Evolutionary conservation across 805 yeast species (phyloP).

Genomic region (Metschnikowia cerradonensis): DNA sequence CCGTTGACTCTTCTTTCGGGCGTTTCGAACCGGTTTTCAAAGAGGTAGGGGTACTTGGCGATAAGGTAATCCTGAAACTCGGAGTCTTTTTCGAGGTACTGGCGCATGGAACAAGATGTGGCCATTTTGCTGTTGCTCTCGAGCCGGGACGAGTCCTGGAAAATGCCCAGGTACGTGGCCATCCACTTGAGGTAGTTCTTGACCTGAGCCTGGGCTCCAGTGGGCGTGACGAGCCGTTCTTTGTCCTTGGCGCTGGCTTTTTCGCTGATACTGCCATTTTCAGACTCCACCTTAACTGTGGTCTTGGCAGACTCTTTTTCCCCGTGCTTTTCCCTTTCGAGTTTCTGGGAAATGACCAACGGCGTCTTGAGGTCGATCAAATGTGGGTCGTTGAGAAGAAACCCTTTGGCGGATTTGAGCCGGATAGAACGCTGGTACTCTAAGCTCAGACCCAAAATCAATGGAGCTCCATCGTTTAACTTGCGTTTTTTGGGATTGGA

Average conservation of each 20-base stretch:
- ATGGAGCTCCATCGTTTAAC: conserved; percentile 23
- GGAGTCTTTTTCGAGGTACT: conserved; percentile 55
- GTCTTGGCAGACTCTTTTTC: background rate
- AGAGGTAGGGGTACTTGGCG: conserved; percentile 3
- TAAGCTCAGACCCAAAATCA: conserved; percentile 43
- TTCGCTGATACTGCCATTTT: background rate
- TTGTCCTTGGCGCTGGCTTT: background rate
- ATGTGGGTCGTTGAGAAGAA: conserved; percentile 46
- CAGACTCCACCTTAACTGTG: background rate
- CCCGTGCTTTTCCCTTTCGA: no score
- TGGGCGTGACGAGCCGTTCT: conserved; percentile 7
- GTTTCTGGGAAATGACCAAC: conserved; percentile 10
- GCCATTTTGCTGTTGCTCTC: conserved; percentile 33
- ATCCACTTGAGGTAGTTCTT: conserved; percentile 17
- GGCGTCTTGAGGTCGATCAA: conserved; percentile 38
- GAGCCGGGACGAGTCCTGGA: conserved; percentile 16
- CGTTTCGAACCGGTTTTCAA: background rate
- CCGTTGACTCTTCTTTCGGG: conserved; percentile 1
- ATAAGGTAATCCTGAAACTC: conserved; percentile 35
- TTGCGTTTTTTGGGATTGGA: conserved; percentile 7
- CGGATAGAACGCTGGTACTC: conserved; percentile 46
- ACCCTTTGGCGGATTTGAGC: conserved; percentile 47
- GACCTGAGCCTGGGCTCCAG: conserved; percentile 13
- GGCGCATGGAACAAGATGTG: conserved; percentile 51
- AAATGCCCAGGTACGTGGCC: conserved; percentile 11